Base-by-base conservation (phyloP, 1,139 yeast species). In the Lodderomyces parapsilosis region DNA sequence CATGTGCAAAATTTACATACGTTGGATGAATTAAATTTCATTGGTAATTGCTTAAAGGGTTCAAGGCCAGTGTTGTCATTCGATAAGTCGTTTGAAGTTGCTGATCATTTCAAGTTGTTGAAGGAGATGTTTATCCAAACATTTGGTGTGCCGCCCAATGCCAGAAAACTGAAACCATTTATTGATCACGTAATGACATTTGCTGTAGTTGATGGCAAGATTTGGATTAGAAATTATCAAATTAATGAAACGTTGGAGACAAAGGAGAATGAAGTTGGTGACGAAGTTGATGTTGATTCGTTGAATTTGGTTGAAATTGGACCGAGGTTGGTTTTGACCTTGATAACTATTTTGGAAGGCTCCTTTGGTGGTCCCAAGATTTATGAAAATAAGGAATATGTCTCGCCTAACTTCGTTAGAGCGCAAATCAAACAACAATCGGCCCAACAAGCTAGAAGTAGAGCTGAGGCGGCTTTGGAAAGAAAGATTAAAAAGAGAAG, bases 321-420 rank as follows among this genome's bases (percentile, higher is more conserved):
- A 2, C 99, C 99, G 43, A 80, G 99, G 62, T 84, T 91, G 55
- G 98, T 94, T 31, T 76, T 94, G 71, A 93, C 99, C 3, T 83
- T 87, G 54, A 91, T 93, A 54, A 85, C 96, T 48, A 83, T 93
- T 42, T 76, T 93, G 52, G 99, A 93, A 68, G 99, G 99, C 40
- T 89, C 98, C 2, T 94, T 93, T 59, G 95, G 97, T 44, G 99
- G 99, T 18, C 97, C 99, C 49, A 90, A 93, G 75, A 89, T 93
- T 53, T 93, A 88, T 68, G 99, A 93, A 62, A 93, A 93, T 73
- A 91, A 88, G 74, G 95, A 93, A 66, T 93, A 88, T 64, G 96
- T 93, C 41, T 87, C 96, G 47, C 99, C 99, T 52, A 93, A 93
- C 74, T 82, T 87, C 53, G 95, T 86, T 42, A 85, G 99, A 71